Evolutionary conservation across 2,329 filamentous ascomycete species (phyloP), one percentile per base, ranked within the genome.

Genomic region (Aspergillus bombycis): DNA sequence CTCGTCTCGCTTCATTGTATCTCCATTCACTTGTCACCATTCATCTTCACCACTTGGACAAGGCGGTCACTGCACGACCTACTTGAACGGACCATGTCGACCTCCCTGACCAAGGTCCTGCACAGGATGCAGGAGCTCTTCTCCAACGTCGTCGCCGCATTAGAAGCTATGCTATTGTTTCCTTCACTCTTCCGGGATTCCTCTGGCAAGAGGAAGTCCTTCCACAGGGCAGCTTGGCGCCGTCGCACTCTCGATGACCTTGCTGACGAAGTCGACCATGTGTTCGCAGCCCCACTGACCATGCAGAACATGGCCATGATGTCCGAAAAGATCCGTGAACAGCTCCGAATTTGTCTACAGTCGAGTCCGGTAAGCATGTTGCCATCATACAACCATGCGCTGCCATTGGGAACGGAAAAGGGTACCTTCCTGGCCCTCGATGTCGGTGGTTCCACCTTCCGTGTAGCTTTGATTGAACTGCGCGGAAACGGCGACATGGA

Each of bases 361-460:
- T 78, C 80, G 48, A 87, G 84, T 73, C 81, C 85, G 28, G 83
- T 85, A 62, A 88, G 84, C 76, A 89, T 90, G 88, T 78, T 89
- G 60, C 88, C 88, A 2, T 89, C 88, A 6, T 89, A 87, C 77
- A 88, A 85, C 72, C 82, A 88, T 71, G 84, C 84, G 21, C 78
- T 89, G 7, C 88, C 88, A 1, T 84, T 83, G 6, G 88, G 88
- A 5, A 73, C 80, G 55, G 88, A 90, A 73, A 80, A 76, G 56
- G 88, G 88, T 10, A 86, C 86, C 16, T 88, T 84, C 70, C 77
- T 90, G 41, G 86, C 86, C 6, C 78, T 90, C 63, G 88, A 90
- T 70, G 86, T 89, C 23, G 88, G 88, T 36, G 88, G 88, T n/a
- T 89, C 88, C 19, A 89, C 86, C 1, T 87, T 89, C 69, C 84